Percentiles rank a stretch among this genome's conserved stretches.
These are phyloP conservation scores for Fusarium sp. DNA, from an alignment of 2,329 filamentous ascomycete genomes.

Conservation along the genomic window DNA sequence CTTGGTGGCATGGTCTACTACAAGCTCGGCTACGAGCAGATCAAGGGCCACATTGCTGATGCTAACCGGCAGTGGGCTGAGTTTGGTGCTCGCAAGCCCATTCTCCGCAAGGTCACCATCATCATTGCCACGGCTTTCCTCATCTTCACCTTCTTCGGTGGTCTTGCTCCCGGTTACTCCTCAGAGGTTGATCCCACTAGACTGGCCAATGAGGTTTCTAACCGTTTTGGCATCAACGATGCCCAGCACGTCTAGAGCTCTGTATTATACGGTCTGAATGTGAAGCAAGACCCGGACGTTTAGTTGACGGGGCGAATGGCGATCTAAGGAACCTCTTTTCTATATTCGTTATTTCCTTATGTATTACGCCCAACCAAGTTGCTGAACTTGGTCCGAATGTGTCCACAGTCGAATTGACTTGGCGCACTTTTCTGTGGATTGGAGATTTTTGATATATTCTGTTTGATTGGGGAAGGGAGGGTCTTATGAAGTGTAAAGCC, in stretches of 20 bases:
- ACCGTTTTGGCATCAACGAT: slow-evolving; percentile 56
- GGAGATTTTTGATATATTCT: slow-evolving; percentile 45
- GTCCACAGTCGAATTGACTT: slow-evolving; percentile 38
- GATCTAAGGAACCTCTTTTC: slow-evolving; percentile 44
- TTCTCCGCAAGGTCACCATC: slow-evolving; percentile 79
- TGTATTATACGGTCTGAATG: slow-evolving; percentile 20
- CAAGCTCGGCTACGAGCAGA: slow-evolving; percentile 83
- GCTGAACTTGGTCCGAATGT: slow-evolving; percentile 35
- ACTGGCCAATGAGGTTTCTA: slow-evolving; percentile 58
- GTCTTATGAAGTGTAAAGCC: slow-evolving; percentile 47
- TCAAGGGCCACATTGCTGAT: slow-evolving; percentile 80
- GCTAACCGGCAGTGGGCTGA: slow-evolving; percentile 83
- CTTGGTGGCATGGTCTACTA: slow-evolving; percentile 81
- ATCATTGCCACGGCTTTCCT: slow-evolving; percentile 68
- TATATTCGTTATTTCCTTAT: slow-evolving; percentile 34
- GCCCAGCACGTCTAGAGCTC: slow-evolving; percentile 28
- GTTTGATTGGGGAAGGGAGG: slow-evolving; percentile 41
- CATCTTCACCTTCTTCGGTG: slow-evolving; percentile 75
- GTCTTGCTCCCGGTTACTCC: slow-evolving; percentile 68
- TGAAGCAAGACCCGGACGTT: slow-evolving; percentile 36
- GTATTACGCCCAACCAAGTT: slow-evolving; percentile 29
- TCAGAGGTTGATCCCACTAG: slow-evolving; percentile 62
- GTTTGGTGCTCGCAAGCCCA: slow-evolving; percentile 79
- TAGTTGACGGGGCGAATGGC: slow-evolving; percentile 43
- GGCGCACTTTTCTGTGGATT: slow-evolving; percentile 41